These are phyloP conservation scores for Syncephalastrum monosporum DNA, from an alignment of 371 early-diverging fungal genomes.

Conservation along the genomic window DNA sequence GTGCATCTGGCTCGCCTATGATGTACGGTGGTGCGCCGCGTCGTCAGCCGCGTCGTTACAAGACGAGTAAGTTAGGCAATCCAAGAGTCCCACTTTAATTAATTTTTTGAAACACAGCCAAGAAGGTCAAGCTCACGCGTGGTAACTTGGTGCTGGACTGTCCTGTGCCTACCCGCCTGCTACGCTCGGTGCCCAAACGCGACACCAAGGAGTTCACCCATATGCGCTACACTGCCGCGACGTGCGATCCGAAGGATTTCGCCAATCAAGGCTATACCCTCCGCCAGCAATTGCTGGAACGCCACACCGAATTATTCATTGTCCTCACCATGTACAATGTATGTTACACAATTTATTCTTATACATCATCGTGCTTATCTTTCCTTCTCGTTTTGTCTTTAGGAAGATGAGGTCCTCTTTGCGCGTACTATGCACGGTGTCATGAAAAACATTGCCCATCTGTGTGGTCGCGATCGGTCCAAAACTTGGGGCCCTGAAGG, in stretches of 20 bases:
- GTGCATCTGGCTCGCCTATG: constrained; percentile 19
- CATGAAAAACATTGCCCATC: constrained; percentile 88
- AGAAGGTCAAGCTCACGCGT: constrained; percentile 64
- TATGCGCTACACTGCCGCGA: constrained; percentile 83
- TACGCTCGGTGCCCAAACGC: constrained; percentile 58
- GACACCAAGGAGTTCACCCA: constrained; percentile 72
- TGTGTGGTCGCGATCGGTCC: constrained; percentile 79
- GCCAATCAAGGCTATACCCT: constrained; percentile 70
- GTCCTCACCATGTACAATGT: constrained; percentile 87
- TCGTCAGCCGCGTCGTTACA: constrained; percentile 62
- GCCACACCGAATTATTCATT: constrained; percentile 84
- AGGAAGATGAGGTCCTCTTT: constrained; percentile 90
- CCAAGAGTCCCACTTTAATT: neutral
- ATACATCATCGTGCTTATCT: constrained; percentile 1
- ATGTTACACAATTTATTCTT: constrained; percentile 21
- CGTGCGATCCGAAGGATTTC: constrained; percentile 86
- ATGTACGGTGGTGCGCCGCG: constrained; percentile 53
- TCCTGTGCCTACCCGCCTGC: constrained; percentile 68
- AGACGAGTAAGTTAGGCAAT: constrained; percentile 47
- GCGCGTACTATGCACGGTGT: constrained; percentile 88
- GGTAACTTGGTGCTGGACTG: constrained; percentile 81
- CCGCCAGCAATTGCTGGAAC: constrained; percentile 73
- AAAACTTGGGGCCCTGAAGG: constrained; percentile 85
- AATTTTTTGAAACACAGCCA: constrained; percentile 24
- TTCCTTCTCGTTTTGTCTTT: neutral